Base-by-base conservation (phyloP, 169 alveolate species). In the Eimeria brunetti region DNA sequence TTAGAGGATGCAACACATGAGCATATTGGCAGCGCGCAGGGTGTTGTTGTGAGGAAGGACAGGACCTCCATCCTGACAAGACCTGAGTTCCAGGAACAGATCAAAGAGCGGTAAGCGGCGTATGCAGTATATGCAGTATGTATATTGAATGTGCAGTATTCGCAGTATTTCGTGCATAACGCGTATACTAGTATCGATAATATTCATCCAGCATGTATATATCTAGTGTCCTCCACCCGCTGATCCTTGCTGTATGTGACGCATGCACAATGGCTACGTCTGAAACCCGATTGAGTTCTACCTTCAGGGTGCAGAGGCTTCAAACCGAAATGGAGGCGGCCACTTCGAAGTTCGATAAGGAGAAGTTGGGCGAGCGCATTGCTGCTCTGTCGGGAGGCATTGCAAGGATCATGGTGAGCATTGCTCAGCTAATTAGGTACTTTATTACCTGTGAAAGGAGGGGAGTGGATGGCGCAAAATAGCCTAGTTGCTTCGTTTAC, bases 371-470 rank as follows among this genome's bases (percentile, higher is more conserved):
- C 49, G 98, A 98, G 93, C 97, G 99, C 86, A 97, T 98, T 80
- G 99, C 98, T 46, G 99, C 99, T 30, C 96, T 98, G 24, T 97
- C 98, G 53, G 99, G 99, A 41, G 99, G 99, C 67, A 97, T 98
- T 36, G 99, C 99, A 36, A 91, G 98, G 94, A 97, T 98, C 27
- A 96, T 97, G 94, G 97, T 97, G 30, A 91, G 97, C 41, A 33
- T 38, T 53, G 27, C 36, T 9, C 84, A 38, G 49, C n/a, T 14
- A 9, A 12, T 73, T 73, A 18, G 58, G 36, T 38, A 7, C 20
- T 27, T 64, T 18, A 64, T 22, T n/a, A 58, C 30, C 20, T n/a
- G 30, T 58, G 30, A 7, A 12, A 14, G 69, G 69, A n/a, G 41
- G 41, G 75, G 41, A 24, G 41, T 64, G 1, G 56, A 7, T 49